Conservation (phyloP, 2,329 filamentous ascomycete species). For the Pestalotiopsis fici region DNA sequence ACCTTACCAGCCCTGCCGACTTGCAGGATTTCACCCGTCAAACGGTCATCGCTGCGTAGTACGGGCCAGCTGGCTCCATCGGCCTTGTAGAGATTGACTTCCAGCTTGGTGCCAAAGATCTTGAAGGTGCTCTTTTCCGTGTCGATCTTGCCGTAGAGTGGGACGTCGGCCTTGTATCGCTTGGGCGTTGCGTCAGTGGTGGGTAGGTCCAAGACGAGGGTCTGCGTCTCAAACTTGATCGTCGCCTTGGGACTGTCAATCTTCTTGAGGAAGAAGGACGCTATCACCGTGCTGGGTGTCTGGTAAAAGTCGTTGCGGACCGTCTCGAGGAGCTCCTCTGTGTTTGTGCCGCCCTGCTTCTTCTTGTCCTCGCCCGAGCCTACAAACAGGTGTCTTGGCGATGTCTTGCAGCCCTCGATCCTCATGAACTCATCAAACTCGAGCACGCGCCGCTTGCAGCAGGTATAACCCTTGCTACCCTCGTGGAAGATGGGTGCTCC, state of each 20-base stretch:
- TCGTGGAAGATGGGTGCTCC: slow-evolving; percentile 94
- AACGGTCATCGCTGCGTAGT: slow-evolving; percentile 72
- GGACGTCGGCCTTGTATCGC: slow-evolving; percentile 73
- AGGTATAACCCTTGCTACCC: slow-evolving; percentile 96
- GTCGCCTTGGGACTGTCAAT: slow-evolving; percentile 81
- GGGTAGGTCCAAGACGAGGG: slow-evolving; percentile 77
- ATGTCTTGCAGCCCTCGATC: slow-evolving; percentile 87
- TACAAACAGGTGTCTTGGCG: slow-evolving; percentile 81
- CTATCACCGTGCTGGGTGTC: slow-evolving; percentile 81
- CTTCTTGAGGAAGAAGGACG: slow-evolving; percentile 94
- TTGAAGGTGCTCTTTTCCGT: slow-evolving; percentile 74
- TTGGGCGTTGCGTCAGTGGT: slow-evolving; percentile 79
- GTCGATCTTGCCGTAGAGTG: slow-evolving; percentile 78
- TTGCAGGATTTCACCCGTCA: slow-evolving; percentile 80
- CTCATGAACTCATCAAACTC: slow-evolving; percentile 99
- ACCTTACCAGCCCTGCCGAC: slow-evolving; percentile 75
- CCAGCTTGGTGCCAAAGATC: slow-evolving; percentile 86
- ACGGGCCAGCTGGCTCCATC: slow-evolving; percentile 84
- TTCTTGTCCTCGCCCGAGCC: slow-evolving; percentile 66
- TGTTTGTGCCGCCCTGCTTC: slow-evolving; percentile 30
- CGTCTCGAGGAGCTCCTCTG: slow-evolving; percentile 74
- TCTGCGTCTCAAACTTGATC: slow-evolving; percentile 65
- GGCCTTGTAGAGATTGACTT: slow-evolving; percentile 72
- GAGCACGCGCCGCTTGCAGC: slow-evolving; percentile 91
- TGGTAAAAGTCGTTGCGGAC: slow-evolving; percentile 95